Percentiles rank a stretch among this genome's conserved stretches.
phyloP scores from a whole-genome alignment of 768 basidiomycete species.

The Porpolomopsis calyptriformis region DNA sequence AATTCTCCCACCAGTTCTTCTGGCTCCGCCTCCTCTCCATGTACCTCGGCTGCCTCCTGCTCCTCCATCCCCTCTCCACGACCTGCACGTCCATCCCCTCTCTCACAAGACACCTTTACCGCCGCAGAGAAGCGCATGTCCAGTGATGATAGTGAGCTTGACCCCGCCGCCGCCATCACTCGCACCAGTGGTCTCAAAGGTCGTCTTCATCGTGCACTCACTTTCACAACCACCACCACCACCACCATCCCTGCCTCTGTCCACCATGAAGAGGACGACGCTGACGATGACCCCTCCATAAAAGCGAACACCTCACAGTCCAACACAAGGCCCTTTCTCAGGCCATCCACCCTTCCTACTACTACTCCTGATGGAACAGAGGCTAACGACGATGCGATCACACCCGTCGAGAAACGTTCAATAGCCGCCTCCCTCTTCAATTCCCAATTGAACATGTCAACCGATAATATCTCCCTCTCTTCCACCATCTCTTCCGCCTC shows the following conservation, averaged over 20 bases:
- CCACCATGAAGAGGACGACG: slow-evolving; percentile 44
- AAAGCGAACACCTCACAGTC: slow-evolving; percentile 22
- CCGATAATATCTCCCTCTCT: slow-evolving; percentile 93
- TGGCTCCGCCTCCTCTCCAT: too few species aligned
- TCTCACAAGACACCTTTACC: too few species aligned
- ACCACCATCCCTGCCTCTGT: too few species aligned
- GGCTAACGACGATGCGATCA: slow-evolving; percentile 33
- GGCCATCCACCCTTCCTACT: not conserved
- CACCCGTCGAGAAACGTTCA: slow-evolving; percentile 57
- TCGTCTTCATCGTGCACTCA: slow-evolving; percentile 62
- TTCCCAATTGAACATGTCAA: slow-evolving; percentile 74
- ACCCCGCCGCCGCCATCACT: too few species aligned
- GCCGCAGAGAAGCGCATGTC: too few species aligned
- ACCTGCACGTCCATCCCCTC: too few species aligned
- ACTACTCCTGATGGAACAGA: slow-evolving; percentile 20
- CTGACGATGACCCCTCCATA: slow-evolving; percentile 27
- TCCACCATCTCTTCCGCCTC: slow-evolving; percentile 90
- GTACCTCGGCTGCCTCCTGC: too few species aligned
- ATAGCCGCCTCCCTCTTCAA: slow-evolving; percentile 77
- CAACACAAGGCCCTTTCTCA: slow-evolving; percentile 1
- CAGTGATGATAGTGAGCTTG: too few species aligned
- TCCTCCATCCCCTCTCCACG: too few species aligned
- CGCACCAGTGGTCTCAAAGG: slow-evolving; percentile 68
- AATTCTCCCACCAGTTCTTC: slow-evolving; percentile 28
- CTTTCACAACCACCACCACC: slow-evolving; percentile 47